phyloP scores from a whole-genome alignment of 768 basidiomycete species.

The Pisolithus albus region DNA sequence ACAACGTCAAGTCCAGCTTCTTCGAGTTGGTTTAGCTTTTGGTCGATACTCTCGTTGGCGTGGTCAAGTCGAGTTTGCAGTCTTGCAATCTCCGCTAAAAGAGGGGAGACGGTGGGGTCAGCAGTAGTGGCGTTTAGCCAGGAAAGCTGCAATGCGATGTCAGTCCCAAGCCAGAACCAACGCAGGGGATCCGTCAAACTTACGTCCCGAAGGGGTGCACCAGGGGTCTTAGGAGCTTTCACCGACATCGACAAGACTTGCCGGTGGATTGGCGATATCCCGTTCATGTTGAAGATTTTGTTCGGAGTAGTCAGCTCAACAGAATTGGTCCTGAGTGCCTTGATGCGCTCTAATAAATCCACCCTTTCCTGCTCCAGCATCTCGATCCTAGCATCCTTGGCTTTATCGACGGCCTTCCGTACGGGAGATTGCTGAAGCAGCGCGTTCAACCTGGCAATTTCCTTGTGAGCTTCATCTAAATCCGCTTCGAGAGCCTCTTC shows the following conservation, averaged over 20 bases:
- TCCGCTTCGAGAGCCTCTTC: slow-evolving; percentile 63
- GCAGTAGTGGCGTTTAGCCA: slow-evolving; percentile 60
- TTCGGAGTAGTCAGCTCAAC: slow-evolving; percentile 52
- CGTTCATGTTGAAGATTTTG: slow-evolving; percentile 46
- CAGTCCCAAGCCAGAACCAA: slow-evolving; percentile 1
- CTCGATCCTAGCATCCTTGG: slow-evolving; percentile 69
- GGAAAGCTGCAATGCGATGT: slow-evolving; percentile 44
- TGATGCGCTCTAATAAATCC: slow-evolving; percentile 66
- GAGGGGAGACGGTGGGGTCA: slow-evolving; percentile 52
- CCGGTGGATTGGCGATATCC: slow-evolving; percentile 73
- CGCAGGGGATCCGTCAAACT: slow-evolving; percentile 17
- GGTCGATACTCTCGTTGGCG: slow-evolving; percentile 82
- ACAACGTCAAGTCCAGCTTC: slow-evolving; percentile 73
- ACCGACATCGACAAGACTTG: slow-evolving; percentile 64
- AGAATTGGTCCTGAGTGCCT: slow-evolving; percentile 45
- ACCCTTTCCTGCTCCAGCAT: slow-evolving; percentile 72
- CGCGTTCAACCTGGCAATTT: slow-evolving; percentile 64
- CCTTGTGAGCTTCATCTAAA: slow-evolving; percentile 68
- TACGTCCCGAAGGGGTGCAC: slow-evolving; percentile 72
- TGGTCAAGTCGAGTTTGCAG: slow-evolving; percentile 69
- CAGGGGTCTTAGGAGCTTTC: slow-evolving; percentile 69
- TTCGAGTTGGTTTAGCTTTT: slow-evolving; percentile 81
- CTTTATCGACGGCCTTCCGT: slow-evolving; percentile 69
- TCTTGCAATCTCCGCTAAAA: slow-evolving; percentile 65
- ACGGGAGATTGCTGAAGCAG: slow-evolving; percentile 67